Conservation (phyloP, 345 rosid genomes). For the Gossypium sturtianum region DNA sequence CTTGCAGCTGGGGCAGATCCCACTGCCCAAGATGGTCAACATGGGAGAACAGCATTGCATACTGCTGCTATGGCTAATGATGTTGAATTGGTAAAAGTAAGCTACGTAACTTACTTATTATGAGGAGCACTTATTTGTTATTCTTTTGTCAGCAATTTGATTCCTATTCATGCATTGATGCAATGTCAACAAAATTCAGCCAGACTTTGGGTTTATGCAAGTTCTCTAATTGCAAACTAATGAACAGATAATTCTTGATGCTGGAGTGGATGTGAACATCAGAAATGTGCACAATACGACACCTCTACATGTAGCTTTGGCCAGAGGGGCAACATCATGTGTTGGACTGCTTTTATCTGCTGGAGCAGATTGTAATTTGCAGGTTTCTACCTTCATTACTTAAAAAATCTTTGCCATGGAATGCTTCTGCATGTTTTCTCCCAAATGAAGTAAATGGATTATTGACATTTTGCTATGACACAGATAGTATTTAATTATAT, state of each 20-base stretch:
- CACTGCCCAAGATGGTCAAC: conserved; percentile 77
- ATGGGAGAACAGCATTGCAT: conserved; percentile 89
- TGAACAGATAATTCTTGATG: conserved; percentile 79
- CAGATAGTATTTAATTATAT: not conserved
- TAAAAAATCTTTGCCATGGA: not conserved
- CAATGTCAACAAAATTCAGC: not conserved
- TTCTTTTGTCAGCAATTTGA: not conserved
- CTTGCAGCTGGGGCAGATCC: conserved; percentile 95
- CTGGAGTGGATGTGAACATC: conserved; percentile 91
- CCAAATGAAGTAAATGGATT: not conserved
- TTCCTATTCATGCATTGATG: not conserved
- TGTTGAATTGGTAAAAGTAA: conserved; percentile 81
- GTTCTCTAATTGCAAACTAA: conserved; percentile 12
- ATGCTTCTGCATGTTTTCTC: conserved; percentile 1
- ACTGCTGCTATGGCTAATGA: conserved; percentile 90
- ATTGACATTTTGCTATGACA: not conserved
- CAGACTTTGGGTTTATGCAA: conserved; percentile 12
- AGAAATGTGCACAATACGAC: conserved; percentile 78
- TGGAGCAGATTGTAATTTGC: conserved; percentile 84
- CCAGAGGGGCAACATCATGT: conserved; percentile 86
- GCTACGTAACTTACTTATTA: conserved; percentile 8
- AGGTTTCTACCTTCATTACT: conserved; percentile 39
- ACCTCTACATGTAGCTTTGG: conserved; percentile 94
- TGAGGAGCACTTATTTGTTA: not conserved
- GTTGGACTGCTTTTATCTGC: conserved; percentile 79